Evolutionary conservation across 306 rosid species (phyloP), one percentile per base, ranked within the genome.

Genomic region (Sechiopsis laciniata): DNA sequence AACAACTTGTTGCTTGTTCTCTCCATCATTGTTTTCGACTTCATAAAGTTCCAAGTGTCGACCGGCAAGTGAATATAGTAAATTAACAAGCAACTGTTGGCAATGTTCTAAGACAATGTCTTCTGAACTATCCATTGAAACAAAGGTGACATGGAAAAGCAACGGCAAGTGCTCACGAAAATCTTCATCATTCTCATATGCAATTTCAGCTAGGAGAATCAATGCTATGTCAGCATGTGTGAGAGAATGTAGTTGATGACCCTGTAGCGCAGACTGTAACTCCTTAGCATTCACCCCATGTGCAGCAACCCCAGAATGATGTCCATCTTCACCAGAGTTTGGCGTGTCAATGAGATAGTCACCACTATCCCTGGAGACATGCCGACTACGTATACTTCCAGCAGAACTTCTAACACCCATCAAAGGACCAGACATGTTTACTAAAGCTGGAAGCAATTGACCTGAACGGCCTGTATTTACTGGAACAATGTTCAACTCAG

Each of bases 381-480:
- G 99, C 50, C 96, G 96, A 81, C 99, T 95, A 58, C 97, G 90
- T 71, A 91, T 67, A 80, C 91, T 95, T 81, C 99, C 99, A 1
- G 99, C 89, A 70, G 99, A 87, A 82, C 96, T 89, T 89, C 97
- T 89, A 74, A 95, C 96, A 72, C 99, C 99, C 91, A 91, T 95
- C 76, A 95, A 87, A 56, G 99, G 99, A 51, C 99, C 99, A 12
- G 99, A 91, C 99, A 95, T 91, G 82, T 89, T 95, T 55, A 95
- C 99, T 80, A 95, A 76, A 59, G 92, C 76, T 46, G 99, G 99
- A 80, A 91, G 91, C 61, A 91, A 92, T 87, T 95, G 97, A 42
- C 99, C 97, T 11, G 97, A 95, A 73, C 99, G 89, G 26, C 87
- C 97, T 75, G 96, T 58, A 75, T 82, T 91, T 78, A 85, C 96